Conservation (phyloP, 2,329 filamentous ascomycete genomes). For the Pleoardoris graminearum region DNA sequence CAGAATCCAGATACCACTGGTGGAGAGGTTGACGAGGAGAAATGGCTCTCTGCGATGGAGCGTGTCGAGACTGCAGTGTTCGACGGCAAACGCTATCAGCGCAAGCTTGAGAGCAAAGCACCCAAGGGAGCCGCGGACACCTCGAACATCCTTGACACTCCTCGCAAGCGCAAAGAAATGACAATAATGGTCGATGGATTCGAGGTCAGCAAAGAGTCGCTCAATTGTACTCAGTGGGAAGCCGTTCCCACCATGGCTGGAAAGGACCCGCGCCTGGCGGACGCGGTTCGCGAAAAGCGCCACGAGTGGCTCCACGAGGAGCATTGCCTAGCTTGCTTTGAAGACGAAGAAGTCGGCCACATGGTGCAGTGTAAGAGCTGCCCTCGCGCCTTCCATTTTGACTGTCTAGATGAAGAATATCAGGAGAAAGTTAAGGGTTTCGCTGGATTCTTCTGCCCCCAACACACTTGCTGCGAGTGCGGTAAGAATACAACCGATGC, state of each 20-base stretch:
- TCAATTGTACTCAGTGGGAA: conserved; percentile 59
- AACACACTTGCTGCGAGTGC: conserved; percentile 60
- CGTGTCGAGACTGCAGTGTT: conserved; percentile 61
- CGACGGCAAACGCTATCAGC: conserved; percentile 57
- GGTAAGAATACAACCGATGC: conserved; percentile 55
- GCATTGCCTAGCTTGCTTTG: conserved; percentile 57
- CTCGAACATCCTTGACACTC: conserved; percentile 51
- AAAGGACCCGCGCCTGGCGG: conserved; percentile 57
- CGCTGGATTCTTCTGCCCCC: conserved; percentile 57
- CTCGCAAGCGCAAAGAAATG: conserved; percentile 60
- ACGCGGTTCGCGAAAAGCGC: conserved; percentile 55
- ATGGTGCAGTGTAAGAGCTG: conserved; percentile 56
- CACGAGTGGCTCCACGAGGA: conserved; percentile 52
- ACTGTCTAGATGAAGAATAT: conserved; percentile 52
- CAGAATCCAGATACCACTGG: conserved; percentile 34
- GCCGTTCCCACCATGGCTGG: conserved; percentile 61
- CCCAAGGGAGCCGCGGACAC: conserved; percentile 28
- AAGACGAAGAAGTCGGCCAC: conserved; percentile 50
- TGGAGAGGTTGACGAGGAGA: conserved; percentile 55
- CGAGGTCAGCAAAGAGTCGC: conserved; percentile 59
- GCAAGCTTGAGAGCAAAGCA: conserved; percentile 35
- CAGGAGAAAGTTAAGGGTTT: conserved; percentile 49
- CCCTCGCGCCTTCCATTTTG: conserved; percentile 58
- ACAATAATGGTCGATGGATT: conserved; percentile 61
- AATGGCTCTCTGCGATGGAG: conserved; percentile 62